Evolutionary conservation across 2,329 filamentous ascomycete species (phyloP), one percentile per base, ranked within the genome.

Genomic region (Stagonosporopsis chrysanthemi): DNA sequence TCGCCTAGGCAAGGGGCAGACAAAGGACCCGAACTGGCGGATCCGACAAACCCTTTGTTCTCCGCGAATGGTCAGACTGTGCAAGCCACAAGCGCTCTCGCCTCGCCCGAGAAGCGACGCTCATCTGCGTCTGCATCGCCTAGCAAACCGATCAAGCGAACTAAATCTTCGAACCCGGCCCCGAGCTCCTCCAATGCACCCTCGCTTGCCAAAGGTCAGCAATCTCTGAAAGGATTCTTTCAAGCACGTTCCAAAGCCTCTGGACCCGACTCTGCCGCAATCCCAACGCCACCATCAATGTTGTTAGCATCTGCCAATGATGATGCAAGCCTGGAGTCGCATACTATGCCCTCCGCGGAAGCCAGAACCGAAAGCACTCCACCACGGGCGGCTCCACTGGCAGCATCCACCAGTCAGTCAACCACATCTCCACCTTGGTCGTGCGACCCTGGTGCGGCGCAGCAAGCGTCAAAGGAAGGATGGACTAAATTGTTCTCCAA

Each of bases 401-500:
- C 46, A 46, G 46, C 36, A 33, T 35, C 51, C 47, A 46, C 45
- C 49, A 49, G 29, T 46, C 47, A 51, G 14, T 40, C 38, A 36
- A 39, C 41, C 33, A 43, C 44, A 2, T 50, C 49, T 6, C 44
- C 56, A n/a, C 65, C 69, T 44, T 12, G n/a, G 33, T 14, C 35
- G 9, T 57, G 44, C 33, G 69, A 74, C 26, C 70, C 73, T 0
- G 64, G 68, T 67, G 56, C 69, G 65, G 61, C 80, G 75, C 94
- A 92, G 73, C 89, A 74, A 72, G 56, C 69, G 55, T 64, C 80
- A 77, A 94, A 91, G 73, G 89, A 95, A 70, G 89, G 89, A 22
- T 98, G 95, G 95, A 88, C 87, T 4, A 92, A 89, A 72, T 82
- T 98, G 14, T 88, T 98, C 60, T 86, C 88, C 15, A 92, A 89